These are phyloP conservation scores for Acanthamoeba triangularis DNA, from an alignment of 208 protist genomes.

Conservation along the genomic window DNA sequence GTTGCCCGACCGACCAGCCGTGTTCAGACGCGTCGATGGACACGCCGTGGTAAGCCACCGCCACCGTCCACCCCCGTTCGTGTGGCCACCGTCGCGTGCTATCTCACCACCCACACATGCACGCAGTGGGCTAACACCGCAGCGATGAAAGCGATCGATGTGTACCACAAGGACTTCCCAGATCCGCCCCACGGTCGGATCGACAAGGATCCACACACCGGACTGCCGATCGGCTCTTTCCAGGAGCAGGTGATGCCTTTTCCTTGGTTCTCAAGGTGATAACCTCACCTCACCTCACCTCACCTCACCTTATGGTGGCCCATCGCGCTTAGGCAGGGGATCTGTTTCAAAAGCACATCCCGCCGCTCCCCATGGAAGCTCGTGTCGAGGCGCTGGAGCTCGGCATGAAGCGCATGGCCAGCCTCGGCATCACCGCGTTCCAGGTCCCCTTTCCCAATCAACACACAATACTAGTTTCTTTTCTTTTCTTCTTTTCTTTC, in stretches of 20 bases:
- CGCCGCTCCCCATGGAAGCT: background rate
- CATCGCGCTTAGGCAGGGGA: background rate
- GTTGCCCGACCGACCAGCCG: background rate
- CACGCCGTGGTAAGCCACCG: background rate
- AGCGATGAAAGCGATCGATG: conserved; percentile 19
- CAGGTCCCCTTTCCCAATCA: background rate
- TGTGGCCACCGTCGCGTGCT: background rate
- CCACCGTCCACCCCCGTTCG: background rate
- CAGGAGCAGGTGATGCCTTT: conserved; percentile 29
- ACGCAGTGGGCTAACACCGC: conserved; percentile 12
- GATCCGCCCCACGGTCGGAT: conserved; percentile 26
- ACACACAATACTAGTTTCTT: background rate
- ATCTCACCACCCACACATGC: background rate
- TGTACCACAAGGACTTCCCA: background rate
- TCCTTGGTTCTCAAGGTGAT: background rate
- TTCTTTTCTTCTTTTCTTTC: background rate
- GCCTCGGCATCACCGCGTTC: conserved; percentile 25
- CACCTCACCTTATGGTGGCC: background rate
- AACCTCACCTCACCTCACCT: too few relatives aligned
- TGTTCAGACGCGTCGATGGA: background rate
- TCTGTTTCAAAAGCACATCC: background rate
- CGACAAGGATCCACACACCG: background rate
- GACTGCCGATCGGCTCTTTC: background rate
- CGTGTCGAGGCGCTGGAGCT: background rate
- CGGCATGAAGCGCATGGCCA: conserved; percentile 10